A percentile compares a stretch with the other conserved stretches of the same genome.
These are phyloP conservation scores for Pyrus hybrid DNA, from an alignment of 331 rosid genomes.

Conservation along the genomic window DNA sequence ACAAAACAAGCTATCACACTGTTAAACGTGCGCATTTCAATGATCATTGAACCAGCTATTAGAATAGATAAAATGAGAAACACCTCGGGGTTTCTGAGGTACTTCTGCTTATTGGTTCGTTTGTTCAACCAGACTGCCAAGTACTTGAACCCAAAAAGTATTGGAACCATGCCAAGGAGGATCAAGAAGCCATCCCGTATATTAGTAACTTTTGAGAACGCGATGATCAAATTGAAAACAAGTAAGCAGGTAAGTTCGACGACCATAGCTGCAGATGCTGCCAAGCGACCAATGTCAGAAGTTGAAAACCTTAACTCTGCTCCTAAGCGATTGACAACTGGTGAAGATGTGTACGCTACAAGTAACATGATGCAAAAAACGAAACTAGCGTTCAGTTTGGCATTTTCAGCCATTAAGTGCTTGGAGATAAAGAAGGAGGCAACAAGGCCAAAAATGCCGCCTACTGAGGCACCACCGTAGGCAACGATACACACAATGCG, in stretches of 20 bases:
- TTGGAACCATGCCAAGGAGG: neutral
- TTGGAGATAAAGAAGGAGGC: slow-evolving; percentile 49
- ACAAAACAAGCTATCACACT: slow-evolving; percentile 56
- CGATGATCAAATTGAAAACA: slow-evolving; percentile 38
- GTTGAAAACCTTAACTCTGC: slow-evolving; percentile 58
- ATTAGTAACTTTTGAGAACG: neutral
- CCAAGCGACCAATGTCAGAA: slow-evolving; percentile 55
- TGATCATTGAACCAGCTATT: slow-evolving; percentile 44
- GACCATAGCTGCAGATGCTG: slow-evolving; percentile 42
- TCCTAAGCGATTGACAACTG: slow-evolving; percentile 71
- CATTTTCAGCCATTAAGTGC: slow-evolving; percentile 8
- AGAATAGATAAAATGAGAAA: slow-evolving; percentile 50
- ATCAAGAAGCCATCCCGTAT: slow-evolving; percentile 11
- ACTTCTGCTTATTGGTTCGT: slow-evolving; percentile 48
- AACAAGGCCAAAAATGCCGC: slow-evolving; percentile 39
- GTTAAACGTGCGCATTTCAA: slow-evolving; percentile 43
- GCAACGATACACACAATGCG: slow-evolving; percentile 38
- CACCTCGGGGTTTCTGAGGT: slow-evolving; percentile 58
- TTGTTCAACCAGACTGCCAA: slow-evolving; percentile 59
- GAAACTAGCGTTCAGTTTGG: slow-evolving; percentile 12
- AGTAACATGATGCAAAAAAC: slow-evolving; percentile 38
- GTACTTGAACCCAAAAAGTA: slow-evolving; percentile 29
- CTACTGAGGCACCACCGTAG: slow-evolving; percentile 43
- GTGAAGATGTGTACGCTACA: slow-evolving; percentile 65
- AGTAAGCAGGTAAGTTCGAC: slow-evolving; percentile 56